Base-by-base conservation (phyloP, 2,329 filamentous ascomycete species). In the Thelonectria blattea region DNA sequence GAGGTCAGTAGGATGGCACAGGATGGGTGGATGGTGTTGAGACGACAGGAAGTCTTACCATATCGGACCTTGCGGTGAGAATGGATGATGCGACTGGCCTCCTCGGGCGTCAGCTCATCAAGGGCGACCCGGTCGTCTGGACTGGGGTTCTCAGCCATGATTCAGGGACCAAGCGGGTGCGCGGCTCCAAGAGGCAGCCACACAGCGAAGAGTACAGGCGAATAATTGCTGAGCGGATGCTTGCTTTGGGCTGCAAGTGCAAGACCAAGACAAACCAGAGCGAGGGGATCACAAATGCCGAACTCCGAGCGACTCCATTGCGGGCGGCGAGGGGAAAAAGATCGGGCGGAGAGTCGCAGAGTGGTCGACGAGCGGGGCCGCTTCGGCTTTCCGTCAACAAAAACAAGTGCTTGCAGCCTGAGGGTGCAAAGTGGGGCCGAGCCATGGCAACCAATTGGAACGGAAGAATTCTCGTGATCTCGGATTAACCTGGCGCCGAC, bases 21-120 rank as follows among this genome's bases (percentile, higher is more conserved):
- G 18, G 18, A 56, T 37, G 20, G 30, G 17, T 49, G 47, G n/a
- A 22, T 34, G 54, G 47, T 56, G 54, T 34, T 56, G 64, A 43
- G 54, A 32, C 51, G 60, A 39, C 41, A 48, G 46, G n/a, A 30
- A 50, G 39, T 50, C 85, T 73, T 80, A 88, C 86, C 87, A 74
- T 89, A 89, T 71, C 87, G 83, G 58, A 89, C 87, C 74, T 89
- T 89, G 66, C 87, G 84, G 72, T 89, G 87, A 53, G 86, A 88
- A 72, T 89, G 86, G 67, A 89, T 89, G 76, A 89, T 89, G 68
- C 86, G 85, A 72, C 80, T 89, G 65, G 86, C 87, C 75, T 89
- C 86, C 73, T 89, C 87, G 10, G 86, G 83, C 48, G 85, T 88
- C 71, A 88, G 78, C 69, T 86, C 81, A 71, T 86, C 82, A 63